These are phyloP conservation scores for Marasmius oreades DNA, from an alignment of 1,284 basidiomycete species.

Conservation along the genomic window DNA sequence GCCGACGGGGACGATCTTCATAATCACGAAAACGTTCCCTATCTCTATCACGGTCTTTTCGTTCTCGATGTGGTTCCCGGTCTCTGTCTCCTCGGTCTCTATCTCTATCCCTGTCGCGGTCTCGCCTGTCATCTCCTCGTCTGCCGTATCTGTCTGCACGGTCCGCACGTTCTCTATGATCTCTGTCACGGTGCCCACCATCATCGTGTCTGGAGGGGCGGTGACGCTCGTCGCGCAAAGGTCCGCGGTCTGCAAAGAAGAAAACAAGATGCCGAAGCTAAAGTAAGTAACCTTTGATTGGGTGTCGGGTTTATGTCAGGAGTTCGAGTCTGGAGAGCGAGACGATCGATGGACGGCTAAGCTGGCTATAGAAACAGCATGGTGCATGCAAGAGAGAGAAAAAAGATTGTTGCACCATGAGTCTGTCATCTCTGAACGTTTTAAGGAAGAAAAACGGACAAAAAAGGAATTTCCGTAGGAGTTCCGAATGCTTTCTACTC, in stretches of 20 bases:
- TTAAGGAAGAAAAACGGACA: conserved; percentile 4
- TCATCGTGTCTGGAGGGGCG: conserved; percentile 53
- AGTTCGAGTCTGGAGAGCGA: conserved; percentile 24
- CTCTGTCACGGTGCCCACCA: conserved; percentile 45
- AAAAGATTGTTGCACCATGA: conserved; percentile 56
- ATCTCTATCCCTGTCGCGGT: conserved; percentile 40
- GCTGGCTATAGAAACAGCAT: conserved; percentile 58
- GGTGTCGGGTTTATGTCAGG: conserved; percentile 30
- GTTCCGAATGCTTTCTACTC: not conserved
- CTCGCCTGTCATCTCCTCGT: conserved; percentile 24
- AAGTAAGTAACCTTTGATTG: conserved; percentile 45
- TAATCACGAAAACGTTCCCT: conserved; percentile 20
- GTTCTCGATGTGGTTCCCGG: conserved; percentile 23
- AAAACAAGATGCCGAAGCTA: conserved; percentile 36
- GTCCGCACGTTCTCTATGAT: conserved; percentile 37
- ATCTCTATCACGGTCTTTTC: conserved; percentile 36
- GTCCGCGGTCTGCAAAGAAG: conserved; percentile 42
- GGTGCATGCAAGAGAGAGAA: conserved; percentile 41
- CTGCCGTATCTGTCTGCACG: conserved; percentile 14
- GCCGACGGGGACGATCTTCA: conserved; percentile 17
- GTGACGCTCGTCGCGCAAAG: conserved; percentile 51
- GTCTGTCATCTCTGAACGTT: conserved; percentile 31
- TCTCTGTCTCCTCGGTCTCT: conserved; percentile 28
- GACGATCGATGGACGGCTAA: conserved; percentile 39
- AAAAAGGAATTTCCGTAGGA: conserved; percentile 4